These are phyloP conservation scores for Clonostachys chloroleuca DNA, from an alignment of 2,329 filamentous ascomycete species.

Conservation along the genomic window DNA sequence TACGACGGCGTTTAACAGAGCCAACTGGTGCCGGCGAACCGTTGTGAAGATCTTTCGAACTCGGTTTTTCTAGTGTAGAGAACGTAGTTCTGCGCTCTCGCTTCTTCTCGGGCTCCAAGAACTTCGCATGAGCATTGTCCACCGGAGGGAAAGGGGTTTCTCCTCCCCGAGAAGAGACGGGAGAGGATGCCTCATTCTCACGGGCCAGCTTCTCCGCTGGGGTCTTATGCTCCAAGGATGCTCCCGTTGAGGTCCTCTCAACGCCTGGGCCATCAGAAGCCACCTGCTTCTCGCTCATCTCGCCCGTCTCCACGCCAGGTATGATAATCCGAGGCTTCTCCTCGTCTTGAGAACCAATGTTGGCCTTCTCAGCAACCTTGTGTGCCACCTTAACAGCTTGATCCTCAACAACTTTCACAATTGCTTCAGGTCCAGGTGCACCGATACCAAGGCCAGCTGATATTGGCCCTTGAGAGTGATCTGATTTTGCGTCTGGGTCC, in stretches of 20 bases:
- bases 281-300: slow-evolving; percentile 34
- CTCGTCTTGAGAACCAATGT: slow-evolving; percentile 11
- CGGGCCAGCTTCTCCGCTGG: not conserved
- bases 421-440: slow-evolving; percentile 31
- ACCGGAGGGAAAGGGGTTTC: slow-evolving; percentile 42
- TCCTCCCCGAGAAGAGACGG: slow-evolving; percentile 34
- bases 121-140: slow-evolving; percentile 27
- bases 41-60: slow-evolving; percentile 24
- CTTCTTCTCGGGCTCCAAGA: slow-evolving; percentile 30
- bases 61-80: slow-evolving; percentile 45
- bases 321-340: slow-evolving; percentile 23
- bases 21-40: slow-evolving; percentile 26
- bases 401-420: slow-evolving; percentile 24
- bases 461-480: slow-evolving; percentile 17
- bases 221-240: not conserved
- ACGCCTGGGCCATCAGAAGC: slow-evolving; percentile 7
- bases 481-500: slow-evolving; percentile 37
- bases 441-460: slow-evolving; percentile 33
- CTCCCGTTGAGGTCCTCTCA: not conserved
- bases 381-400: slow-evolving; percentile 26
- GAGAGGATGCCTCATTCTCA: slow-evolving; percentile 29
- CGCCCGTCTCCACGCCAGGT: slow-evolving; percentile 13
- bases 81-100: slow-evolving; percentile 52
- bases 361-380: slow-evolving; percentile 17
- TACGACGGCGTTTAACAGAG: slow-evolving; percentile 57